Evolutionary conservation across 179 eudicot genomes (phyloP), one percentile per base, ranked within the genome.

Genomic region (Beta corolliflora): DNA sequence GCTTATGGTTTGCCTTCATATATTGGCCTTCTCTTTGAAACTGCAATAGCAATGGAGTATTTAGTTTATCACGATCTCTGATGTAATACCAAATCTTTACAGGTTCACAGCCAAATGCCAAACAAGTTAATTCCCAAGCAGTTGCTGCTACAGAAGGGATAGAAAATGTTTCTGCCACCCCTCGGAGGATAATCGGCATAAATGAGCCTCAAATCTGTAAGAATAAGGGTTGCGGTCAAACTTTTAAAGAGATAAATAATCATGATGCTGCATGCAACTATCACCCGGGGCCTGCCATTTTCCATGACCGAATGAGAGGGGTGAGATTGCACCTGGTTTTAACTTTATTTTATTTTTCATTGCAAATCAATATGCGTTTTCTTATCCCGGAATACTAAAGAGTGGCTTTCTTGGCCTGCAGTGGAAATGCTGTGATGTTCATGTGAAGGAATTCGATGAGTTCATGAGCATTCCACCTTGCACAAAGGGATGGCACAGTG

Each of bases 371-470:
- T 13, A 12, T 61, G 44, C 36, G 56, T 52, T 63, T 36, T 44
- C 5, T 44, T 76, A 21, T 48, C 15, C 13, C 18, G 5, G 41
- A 41, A 45, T 65, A 25, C 79, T 83, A 23, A 64, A 10, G 15
- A 66, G 25, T 72, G 53, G 67, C 44, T 65, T 86, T 75, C 64
- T 77, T 21, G 52, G 14, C 61, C 68, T 89, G 87, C 91, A 94
- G 99, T 95, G 99, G 99, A 91, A 95, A 85, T 95, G 99, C 75
- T 95, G 99, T 76, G 94, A 95, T 81, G 78, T 95, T 85, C 98
- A 91, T 86, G 99, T 94, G 67, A 90, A 91, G 86, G 98, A 95
- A 81, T 94, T 95, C 44, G 99, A 95, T 16, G 97, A 95, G 90
- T 95, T 95, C 88, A 91, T 94, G 91, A 83, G 79, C 86, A 95